phyloP scores from a whole-genome alignment of 2,329 filamentous ascomycete species.

The Aureobasidium sp. region DNA sequence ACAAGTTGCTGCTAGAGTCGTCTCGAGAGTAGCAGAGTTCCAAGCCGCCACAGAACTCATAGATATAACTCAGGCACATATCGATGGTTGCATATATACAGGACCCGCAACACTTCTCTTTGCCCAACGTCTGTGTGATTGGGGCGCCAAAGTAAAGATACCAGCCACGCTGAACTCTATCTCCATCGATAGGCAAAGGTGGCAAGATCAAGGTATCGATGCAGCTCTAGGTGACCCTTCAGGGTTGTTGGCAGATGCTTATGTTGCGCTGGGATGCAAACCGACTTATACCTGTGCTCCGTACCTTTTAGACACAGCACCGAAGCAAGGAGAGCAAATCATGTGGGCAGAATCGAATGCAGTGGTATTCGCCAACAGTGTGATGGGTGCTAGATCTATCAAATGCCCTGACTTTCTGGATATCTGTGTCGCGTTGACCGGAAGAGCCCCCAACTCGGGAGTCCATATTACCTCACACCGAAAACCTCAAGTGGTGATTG shows the following conservation, averaged over 20 bases:
- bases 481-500: slow-evolving; percentile 11
- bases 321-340: slow-evolving; percentile 34
- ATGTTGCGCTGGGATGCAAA: slow-evolving; percentile 36
- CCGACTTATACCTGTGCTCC: slow-evolving; percentile 42
- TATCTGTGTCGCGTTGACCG: slow-evolving; percentile 39
- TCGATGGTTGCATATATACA: slow-evolving; percentile 39
- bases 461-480: slow-evolving; percentile 26
- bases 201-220: slow-evolving; percentile 34
- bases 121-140: slow-evolving; percentile 30
- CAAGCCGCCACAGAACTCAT: slow-evolving; percentile 31
- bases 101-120: slow-evolving; percentile 35
- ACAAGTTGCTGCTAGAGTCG: slow-evolving; percentile 33
- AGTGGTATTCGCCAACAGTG: slow-evolving; percentile 42
- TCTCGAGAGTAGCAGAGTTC: slow-evolving; percentile 33
- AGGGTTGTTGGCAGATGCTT: slow-evolving; percentile 32
- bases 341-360: slow-evolving; percentile 43
- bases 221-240: slow-evolving; percentile 27
- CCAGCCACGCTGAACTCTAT: slow-evolving; percentile 40
- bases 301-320: slow-evolving; percentile 34
- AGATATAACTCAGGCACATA: slow-evolving; percentile 36
- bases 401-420: slow-evolving; percentile 44
- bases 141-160: slow-evolving; percentile 33
- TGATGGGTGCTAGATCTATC: slow-evolving; percentile 38
- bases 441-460: slow-evolving; percentile 29
- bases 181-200: slow-evolving; percentile 37